phyloP scores from a whole-genome alignment of 2,329 filamentous ascomycete genomes.

The Sporothrix sp. region DNA sequence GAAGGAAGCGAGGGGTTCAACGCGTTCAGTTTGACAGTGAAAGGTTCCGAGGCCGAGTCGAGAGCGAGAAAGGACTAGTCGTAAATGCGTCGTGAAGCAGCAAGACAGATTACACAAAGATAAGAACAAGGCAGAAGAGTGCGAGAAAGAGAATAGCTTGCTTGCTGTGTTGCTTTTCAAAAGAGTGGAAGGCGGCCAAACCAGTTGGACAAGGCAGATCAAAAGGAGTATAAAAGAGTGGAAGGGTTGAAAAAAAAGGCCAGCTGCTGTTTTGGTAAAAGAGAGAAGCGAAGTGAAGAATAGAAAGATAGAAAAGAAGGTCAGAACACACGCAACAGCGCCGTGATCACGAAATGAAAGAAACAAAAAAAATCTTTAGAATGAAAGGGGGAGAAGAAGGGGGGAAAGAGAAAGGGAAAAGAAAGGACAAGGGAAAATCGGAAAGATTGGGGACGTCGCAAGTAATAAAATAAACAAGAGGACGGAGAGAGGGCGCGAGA shows the following conservation, averaged over 20 bases:
- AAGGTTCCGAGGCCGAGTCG: not conserved
- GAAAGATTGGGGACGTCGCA: conserved; percentile 7
- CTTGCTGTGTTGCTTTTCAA: too few relatives aligned
- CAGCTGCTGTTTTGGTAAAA: conserved; percentile 31
- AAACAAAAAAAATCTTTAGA: conserved; percentile 12
- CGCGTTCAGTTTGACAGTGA: conserved; percentile 5
- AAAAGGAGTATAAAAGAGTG: conserved; percentile 24
- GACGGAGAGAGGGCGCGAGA: too few relatives aligned
- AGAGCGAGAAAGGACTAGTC: not conserved
- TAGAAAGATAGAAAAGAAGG: conserved; percentile 33
- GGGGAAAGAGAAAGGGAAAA: conserved; percentile 10
- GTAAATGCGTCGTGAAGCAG: not conserved
- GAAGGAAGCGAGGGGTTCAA: conserved; percentile 5
- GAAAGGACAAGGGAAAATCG: conserved; percentile 11
- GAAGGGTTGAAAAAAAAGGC: conserved; percentile 25
- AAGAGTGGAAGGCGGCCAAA: conserved; percentile 48
- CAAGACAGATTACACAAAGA: not conserved
- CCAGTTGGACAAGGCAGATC: conserved; percentile 37
- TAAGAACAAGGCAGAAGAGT: not conserved
- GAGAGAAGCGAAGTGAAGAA: conserved; percentile 28
- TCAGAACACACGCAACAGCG: conserved; percentile 27
- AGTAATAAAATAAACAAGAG: conserved; percentile 17
- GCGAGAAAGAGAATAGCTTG: not conserved
- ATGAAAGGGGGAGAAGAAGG: conserved; percentile 19
- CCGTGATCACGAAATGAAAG: conserved; percentile 17